A percentile compares a stretch with the other conserved stretches of the same genome.
Evolutionary conservation across 2,329 filamentous ascomycete species (phyloP).

Genomic region (Colletotrichum lentis): DNA sequence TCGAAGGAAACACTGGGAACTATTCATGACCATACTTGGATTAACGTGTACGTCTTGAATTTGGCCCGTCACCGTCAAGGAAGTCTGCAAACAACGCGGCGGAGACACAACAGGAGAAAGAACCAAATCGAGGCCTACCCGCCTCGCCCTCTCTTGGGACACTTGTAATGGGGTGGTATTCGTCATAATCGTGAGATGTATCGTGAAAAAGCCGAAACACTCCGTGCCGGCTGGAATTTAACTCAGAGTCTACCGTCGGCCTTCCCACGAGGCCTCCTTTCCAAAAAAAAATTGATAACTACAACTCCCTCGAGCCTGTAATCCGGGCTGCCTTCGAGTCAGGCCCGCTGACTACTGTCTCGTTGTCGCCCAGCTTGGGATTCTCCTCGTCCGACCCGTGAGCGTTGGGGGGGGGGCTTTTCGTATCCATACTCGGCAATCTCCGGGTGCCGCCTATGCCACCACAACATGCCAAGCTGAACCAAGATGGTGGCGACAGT

Average conservation of each 20-base stretch:
- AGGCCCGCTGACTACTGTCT: not conserved
- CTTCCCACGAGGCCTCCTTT: too few relatives aligned
- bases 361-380: slow-evolving; percentile 10
- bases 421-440: slow-evolving; percentile 39
- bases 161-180: too few relatives aligned
- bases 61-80: too few relatives aligned
- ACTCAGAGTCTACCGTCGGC: not conserved
- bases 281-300: not conserved
- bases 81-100: too few relatives aligned
- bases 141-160: too few relatives aligned
- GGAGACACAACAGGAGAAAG: too few relatives aligned
- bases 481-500: slow-evolving; percentile 45
- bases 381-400: slow-evolving; percentile 24
- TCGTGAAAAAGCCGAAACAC: not conserved
- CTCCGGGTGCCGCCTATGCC: slow-evolving; percentile 41
- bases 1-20: too few relatives aligned
- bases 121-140: too few relatives aligned
- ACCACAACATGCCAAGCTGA: slow-evolving; percentile 47
- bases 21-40: too few relatives aligned
- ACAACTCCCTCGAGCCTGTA: slow-evolving; percentile 1
- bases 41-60: too few relatives aligned
- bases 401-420: not conserved
- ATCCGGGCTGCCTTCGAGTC: not conserved
- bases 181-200: too few relatives aligned
- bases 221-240: too few relatives aligned